These are phyloP conservation scores for Hericium alpestre DNA, from an alignment of 768 basidiomycete species.

Conservation along the genomic window DNA sequence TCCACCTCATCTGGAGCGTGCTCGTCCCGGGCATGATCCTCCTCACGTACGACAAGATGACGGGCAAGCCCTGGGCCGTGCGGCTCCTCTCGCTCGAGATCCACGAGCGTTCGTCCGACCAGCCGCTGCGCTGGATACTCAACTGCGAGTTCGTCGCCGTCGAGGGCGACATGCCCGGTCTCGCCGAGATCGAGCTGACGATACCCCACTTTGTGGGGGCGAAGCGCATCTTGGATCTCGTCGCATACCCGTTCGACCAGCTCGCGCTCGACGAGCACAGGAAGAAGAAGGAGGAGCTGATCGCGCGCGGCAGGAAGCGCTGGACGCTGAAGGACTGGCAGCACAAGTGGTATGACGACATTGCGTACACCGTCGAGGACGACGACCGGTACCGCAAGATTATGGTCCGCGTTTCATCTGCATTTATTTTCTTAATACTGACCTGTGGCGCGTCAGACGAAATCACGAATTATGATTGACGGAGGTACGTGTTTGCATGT, in stretches of 20 bases:
- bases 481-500: background rate
- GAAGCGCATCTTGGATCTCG: background rate
- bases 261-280: background rate
- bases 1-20: background rate
- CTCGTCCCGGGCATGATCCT: background rate
- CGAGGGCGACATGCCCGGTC: background rate
- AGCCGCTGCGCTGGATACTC: background rate
- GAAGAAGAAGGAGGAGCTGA: background rate
- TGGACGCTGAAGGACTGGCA: background rate
- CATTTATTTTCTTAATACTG: too few relatives aligned
- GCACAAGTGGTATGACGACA: background rate
- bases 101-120: background rate
- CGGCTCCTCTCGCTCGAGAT: background rate
- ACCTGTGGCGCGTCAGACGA: background rate
- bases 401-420: background rate
- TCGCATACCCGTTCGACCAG: background rate
- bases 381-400: background rate
- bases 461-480: background rate
- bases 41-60: background rate
- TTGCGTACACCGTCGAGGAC: background rate
- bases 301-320: background rate
- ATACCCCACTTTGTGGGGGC: background rate
- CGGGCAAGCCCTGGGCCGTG: background rate
- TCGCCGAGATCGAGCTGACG: background rate
- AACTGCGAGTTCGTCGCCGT: background rate